phyloP scores from a whole-genome alignment of 164 flowering plant genomes.

The Santalum album region DNA sequence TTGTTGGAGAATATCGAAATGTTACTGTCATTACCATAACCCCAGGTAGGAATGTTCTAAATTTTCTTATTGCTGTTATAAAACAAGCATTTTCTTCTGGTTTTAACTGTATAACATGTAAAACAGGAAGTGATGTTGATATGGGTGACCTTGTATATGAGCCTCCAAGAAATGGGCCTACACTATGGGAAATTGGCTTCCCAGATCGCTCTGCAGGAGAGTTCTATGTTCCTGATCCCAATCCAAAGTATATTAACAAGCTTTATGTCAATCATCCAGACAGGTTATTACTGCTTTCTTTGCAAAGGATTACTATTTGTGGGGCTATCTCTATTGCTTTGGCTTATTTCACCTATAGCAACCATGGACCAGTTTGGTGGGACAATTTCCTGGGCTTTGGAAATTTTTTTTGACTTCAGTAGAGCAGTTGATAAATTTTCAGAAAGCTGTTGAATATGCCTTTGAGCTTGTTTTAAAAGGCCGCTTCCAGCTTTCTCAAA shows the following conservation, averaged over 20 bases:
- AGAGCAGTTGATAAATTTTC: too few species aligned
- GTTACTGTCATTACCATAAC: not conserved
- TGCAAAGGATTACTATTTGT: not conserved
- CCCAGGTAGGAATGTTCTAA: not conserved
- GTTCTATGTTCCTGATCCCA: conserved; percentile 4
- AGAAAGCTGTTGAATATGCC: too few species aligned
- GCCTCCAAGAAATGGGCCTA: conserved; percentile 4
- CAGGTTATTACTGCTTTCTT: not conserved
- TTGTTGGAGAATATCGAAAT: not conserved
- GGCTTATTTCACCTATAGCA: too few species aligned
- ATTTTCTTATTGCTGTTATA: not conserved
- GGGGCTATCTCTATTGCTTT: too few species aligned
- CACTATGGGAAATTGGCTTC: conserved; percentile 2
- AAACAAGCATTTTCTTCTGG: not conserved
- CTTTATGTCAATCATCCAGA: conserved; percentile 2
- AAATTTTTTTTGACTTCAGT: too few species aligned
- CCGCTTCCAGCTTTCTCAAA: too few species aligned
- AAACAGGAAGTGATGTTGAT: conserved; percentile 2
- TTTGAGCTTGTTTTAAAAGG: too few species aligned
- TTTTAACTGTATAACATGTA: not conserved
- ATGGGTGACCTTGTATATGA: conserved; percentile 2
- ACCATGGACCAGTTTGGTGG: too few species aligned
- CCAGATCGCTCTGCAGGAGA: conserved; percentile 6
- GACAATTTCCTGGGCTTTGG: too few species aligned
- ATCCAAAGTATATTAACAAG: not conserved